Percentiles rank a stretch among this genome's conserved stretches.
phyloP scores from a whole-genome alignment of 2,329 filamentous ascomycete genomes.

The Sarocladiaceae sp. region DNA sequence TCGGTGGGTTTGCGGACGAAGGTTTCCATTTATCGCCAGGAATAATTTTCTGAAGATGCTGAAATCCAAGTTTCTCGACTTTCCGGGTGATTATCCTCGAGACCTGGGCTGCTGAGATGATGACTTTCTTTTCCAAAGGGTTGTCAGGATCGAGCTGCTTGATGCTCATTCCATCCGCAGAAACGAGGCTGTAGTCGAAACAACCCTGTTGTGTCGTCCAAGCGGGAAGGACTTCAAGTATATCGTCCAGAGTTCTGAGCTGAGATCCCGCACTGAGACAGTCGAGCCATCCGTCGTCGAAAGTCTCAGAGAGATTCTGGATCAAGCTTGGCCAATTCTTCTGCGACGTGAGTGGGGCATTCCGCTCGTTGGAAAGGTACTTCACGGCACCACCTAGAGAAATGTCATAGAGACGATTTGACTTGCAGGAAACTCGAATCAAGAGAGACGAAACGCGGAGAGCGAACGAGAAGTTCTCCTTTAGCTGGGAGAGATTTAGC shows the following conservation, averaged over 20 bases:
- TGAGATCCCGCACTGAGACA: neutral
- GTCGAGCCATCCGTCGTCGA: neutral
- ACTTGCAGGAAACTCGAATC: neutral
- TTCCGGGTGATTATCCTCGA: neutral
- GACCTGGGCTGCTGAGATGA: neutral
- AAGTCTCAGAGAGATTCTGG: neutral
- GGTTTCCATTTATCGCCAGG: neutral
- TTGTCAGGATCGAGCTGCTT: neutral
- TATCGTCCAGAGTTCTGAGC: neutral
- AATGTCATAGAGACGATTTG: neutral
- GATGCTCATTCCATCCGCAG: neutral
- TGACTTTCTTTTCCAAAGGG: neutral
- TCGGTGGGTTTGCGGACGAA: neutral
- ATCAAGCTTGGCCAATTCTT: neutral
- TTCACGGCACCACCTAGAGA: neutral
- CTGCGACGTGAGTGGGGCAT: neutral
- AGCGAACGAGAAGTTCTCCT: neutral
- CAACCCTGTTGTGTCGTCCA: conserved; percentile 4
- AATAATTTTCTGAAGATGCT: neutral
- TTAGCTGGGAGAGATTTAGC: neutral
- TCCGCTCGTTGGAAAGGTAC: conserved; percentile 2
- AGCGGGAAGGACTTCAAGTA: neutral
- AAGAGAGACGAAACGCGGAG: neutral
- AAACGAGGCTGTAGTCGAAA: conserved; percentile 2
- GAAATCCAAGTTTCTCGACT: neutral